Base-by-base conservation (phyloP, 768 basidiomycete genomes). In the Podaxis mareebaensis region DNA sequence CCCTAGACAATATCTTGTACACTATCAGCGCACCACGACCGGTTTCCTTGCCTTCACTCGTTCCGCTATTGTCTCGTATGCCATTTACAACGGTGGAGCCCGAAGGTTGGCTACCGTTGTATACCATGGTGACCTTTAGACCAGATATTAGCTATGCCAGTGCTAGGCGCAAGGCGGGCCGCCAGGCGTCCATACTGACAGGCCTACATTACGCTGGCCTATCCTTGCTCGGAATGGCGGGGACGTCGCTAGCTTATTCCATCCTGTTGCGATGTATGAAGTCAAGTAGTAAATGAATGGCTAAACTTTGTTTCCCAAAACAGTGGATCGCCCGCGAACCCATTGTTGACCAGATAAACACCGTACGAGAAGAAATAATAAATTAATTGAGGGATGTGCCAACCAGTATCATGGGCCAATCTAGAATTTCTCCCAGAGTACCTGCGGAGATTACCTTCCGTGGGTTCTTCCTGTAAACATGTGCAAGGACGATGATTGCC, bases 41-140 rank as follows among this genome's bases (percentile, higher is more conserved):
- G 70, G 76, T 80, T 69, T 77, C 83, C 56, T 72, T 85, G 61
- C 71, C 77, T 64, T 79, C 79, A 65, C 73, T 86, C 67, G 77
- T 77, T 49, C 81, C 82, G 60, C 70, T 75, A 20, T 68, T 88
- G 66, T 75, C 83, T 66, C 78, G 73, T 64, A 72, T 80, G 53
- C 81, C 89, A 10, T 93, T 90, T 74, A 84, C 87, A 39, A 73
- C 87, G 64, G 73, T 73, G 64, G 75, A 80, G 64, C 89, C 89
- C 49, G 72, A 74, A 66, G 95, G 93, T 40, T 98, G 96, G 96
- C 83, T 95, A 57, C 92, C 94, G 62, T 81, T 96, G 55, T 99
- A 99, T 76, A 93, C 93, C 38, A 97, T 99, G 96, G 90, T 97
- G 67, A 98, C 96, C 49, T 99, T 99, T 79, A 85, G 96, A 46